Conservation (phyloP, 2,329 filamentous ascomycete species). For the Beauveria pseudobassiana region DNA sequence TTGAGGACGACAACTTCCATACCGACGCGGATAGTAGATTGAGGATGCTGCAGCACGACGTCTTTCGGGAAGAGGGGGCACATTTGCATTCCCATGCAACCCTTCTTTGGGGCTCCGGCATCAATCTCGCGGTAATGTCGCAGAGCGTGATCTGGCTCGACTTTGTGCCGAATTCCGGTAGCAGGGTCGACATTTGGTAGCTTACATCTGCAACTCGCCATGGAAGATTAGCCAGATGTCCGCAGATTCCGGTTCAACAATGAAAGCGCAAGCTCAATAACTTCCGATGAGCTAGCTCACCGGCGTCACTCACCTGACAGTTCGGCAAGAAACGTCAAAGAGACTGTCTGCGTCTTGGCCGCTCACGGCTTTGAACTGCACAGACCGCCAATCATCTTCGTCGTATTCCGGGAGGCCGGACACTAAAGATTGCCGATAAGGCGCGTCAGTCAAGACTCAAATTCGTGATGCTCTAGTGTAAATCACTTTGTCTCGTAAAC, state of each 20-base stretch:
- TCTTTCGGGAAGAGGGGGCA: conserved; percentile 43
- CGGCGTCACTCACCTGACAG: conserved; percentile 43
- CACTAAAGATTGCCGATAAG: conserved; percentile 29
- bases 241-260: not conserved
- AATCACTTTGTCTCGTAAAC: too few species aligned
- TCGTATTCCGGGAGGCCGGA: conserved; percentile 56
- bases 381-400: conserved; percentile 62
- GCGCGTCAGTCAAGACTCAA: not conserved
- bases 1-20: conserved; percentile 46
- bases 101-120: conserved; percentile 45
- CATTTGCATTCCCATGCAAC: conserved; percentile 60
- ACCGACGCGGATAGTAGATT: conserved; percentile 31
- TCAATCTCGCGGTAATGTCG: conserved; percentile 53
- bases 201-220: conserved; percentile 44
- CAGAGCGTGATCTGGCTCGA: conserved; percentile 52
- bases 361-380: conserved; percentile 45
- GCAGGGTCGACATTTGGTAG: conserved; percentile 62
- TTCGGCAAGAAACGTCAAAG: conserved; percentile 56
- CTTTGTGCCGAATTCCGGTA: conserved; percentile 46
- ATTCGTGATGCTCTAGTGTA: too few species aligned
- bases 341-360: conserved; percentile 20
- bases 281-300: not conserved
- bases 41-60: conserved; percentile 9
- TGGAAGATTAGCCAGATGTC: conserved; percentile 5
- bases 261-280: not conserved